Conservation (phyloP, 495 filamentous ascomycete species). For the Penicillium macrosclerotiorum region DNA sequence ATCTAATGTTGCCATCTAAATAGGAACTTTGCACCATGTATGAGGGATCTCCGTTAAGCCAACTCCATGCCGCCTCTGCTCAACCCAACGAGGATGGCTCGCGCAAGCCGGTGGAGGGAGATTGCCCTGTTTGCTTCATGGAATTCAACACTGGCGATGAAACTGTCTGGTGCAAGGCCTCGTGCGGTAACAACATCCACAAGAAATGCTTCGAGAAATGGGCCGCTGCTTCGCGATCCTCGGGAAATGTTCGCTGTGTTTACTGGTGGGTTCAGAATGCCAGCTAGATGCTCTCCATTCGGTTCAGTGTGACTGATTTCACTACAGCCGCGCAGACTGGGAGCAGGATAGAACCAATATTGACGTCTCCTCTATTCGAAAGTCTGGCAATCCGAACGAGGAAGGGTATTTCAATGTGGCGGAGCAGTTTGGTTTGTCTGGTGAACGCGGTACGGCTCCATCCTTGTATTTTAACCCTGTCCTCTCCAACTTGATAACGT, state of each 20-base stretch:
- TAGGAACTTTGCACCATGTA: slow-evolving; percentile 59
- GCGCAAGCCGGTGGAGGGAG: slow-evolving; percentile 64
- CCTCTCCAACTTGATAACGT: neutral
- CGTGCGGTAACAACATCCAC: slow-evolving; percentile 80
- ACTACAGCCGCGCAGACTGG: slow-evolving; percentile 59
- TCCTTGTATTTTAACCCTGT: slow-evolving; percentile 19
- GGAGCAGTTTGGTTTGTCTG: slow-evolving; percentile 57
- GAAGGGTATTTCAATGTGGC: slow-evolving; percentile 72
- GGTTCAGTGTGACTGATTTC: neutral
- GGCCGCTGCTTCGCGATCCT: slow-evolving; percentile 53
- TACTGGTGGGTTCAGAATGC: slow-evolving; percentile 50
- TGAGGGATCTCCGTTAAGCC: slow-evolving; percentile 32
- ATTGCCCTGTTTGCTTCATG: slow-evolving; percentile 79
- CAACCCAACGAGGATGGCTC: slow-evolving; percentile 41
- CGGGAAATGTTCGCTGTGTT: slow-evolving; percentile 59
- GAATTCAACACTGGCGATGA: slow-evolving; percentile 56
- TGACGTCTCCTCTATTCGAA: slow-evolving; percentile 42
- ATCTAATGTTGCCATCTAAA: neutral
- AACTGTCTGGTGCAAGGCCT: slow-evolving; percentile 67
- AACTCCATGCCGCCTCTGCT: slow-evolving; percentile 11
- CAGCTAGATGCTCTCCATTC: neutral
- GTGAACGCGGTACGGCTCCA: slow-evolving; percentile 47
- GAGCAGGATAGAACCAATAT: slow-evolving; percentile 48
- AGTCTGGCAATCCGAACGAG: slow-evolving; percentile 31
- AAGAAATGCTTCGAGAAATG: slow-evolving; percentile 69